A percentile compares a stretch with the other conserved stretches of the same genome.
phyloP scores from a whole-genome alignment of 176 grass and related monocot species.

The Hordeum vulgare region MorexV3_pseudomolecules_assembly NC_058522.1:23693937-23694436 shows the following conservation, averaged over 20 bases:
- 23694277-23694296: slow-evolving; percentile 36
- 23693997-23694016: background rate
- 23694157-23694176: slow-evolving; percentile 39
- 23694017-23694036: background rate
- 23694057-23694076: background rate
- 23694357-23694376: background rate
- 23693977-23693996: background rate
- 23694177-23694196: slow-evolving; percentile 22
- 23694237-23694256: slow-evolving; percentile 25
- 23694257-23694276: slow-evolving; percentile 48
- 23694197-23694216: background rate
- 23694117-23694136: slow-evolving; percentile 56
- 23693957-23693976: slow-evolving; percentile 26
- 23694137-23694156: slow-evolving; percentile 67
- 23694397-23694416: background rate
- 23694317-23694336: slow-evolving; percentile 35
- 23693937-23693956: slow-evolving; percentile 62
- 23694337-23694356: slow-evolving; percentile 21
- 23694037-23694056: background rate
- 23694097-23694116: background rate
- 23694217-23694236: slow-evolving; percentile 31
- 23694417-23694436: background rate
- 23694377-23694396: background rate
- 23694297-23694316: slow-evolving; percentile 82
- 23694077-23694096: slow-evolving; percentile 15